Conservation (phyloP, 2,329 filamentous ascomycete species). For the Epichloe gansuensis region DNA sequence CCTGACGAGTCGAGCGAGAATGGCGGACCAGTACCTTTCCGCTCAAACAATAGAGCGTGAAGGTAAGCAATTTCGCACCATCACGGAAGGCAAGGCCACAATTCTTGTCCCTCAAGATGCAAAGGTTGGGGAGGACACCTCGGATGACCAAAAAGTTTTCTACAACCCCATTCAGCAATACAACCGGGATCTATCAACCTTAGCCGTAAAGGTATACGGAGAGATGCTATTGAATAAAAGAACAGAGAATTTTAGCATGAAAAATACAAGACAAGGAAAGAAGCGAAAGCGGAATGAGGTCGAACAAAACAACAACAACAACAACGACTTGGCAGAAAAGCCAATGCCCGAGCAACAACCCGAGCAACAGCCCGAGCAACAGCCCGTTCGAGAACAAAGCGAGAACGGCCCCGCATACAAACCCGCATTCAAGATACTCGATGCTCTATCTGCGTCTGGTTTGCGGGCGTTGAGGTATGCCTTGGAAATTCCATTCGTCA, state of each 20-base stretch:
- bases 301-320: constrained; percentile 5
- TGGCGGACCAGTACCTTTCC: constrained; percentile 9
- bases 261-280: constrained; percentile 30
- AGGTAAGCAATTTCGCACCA: constrained; percentile 37
- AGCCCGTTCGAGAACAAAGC: constrained; percentile 7
- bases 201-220: constrained; percentile 83
- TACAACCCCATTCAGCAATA: constrained; percentile 99
- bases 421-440: constrained; percentile 67
- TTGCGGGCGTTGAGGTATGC: constrained; percentile 84
- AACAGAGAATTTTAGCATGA: constrained; percentile 21
- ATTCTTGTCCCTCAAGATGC: constrained; percentile 40
- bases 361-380: constrained; percentile 7
- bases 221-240: constrained; percentile 46
- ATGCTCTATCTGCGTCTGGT: constrained; percentile 88
- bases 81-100: constrained; percentile 44
- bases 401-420: constrained; percentile 19
- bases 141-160: constrained; percentile 70
- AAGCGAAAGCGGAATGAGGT: constrained; percentile 35
- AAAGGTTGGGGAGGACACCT: constrained; percentile 36
- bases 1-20: constrained; percentile 4
- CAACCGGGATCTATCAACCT: constrained; percentile 87
- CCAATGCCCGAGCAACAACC: constrained; percentile 5
- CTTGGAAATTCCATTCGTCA: constrained; percentile 76
- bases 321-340: background rate
- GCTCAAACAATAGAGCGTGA: constrained; percentile 20